These are phyloP conservation scores for Solanum hybrid DNA, from an alignment of 305 asterid genomes.

Conservation along the genomic window DNA sequence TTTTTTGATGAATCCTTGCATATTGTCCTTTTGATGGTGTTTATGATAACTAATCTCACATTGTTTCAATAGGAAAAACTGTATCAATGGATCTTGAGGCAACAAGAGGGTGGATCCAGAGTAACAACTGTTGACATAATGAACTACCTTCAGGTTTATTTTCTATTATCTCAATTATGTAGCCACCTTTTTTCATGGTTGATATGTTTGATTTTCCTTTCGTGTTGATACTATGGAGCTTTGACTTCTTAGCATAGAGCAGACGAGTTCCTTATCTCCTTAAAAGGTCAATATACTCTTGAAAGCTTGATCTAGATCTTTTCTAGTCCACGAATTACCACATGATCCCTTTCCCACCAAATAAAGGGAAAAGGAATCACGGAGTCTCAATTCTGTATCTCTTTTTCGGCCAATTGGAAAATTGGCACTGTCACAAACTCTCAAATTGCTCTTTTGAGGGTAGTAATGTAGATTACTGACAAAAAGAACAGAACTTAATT, in stretches of 20 bases:
- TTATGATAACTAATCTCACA: neutral
- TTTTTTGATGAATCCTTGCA: neutral
- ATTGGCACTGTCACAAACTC: neutral
- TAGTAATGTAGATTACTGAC: neutral
- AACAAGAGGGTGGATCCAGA: slow-evolving; percentile 85
- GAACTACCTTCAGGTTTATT: slow-evolving; percentile 57
- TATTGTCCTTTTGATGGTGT: neutral
- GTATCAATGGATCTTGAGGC: slow-evolving; percentile 69
- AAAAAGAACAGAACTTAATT: neutral
- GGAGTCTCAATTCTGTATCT: neutral
- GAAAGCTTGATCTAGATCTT: neutral
- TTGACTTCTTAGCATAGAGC: neutral
- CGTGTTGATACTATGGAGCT: neutral
- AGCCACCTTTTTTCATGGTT: neutral
- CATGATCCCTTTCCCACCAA: neutral
- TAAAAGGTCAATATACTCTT: neutral
- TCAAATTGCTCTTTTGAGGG: neutral
- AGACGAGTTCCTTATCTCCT: neutral
- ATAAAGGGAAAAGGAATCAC: neutral
- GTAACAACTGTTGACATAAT: slow-evolving; percentile 58
- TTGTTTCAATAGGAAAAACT: slow-evolving; percentile 55
- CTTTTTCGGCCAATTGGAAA: neutral
- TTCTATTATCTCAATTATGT: neutral
- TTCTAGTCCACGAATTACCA: neutral
- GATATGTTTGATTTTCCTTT: neutral